These are phyloP conservation scores for Ploettnerulaceae sp. DNA, from an alignment of 2,329 filamentous ascomycete genomes.

Conservation along the genomic window DNA sequence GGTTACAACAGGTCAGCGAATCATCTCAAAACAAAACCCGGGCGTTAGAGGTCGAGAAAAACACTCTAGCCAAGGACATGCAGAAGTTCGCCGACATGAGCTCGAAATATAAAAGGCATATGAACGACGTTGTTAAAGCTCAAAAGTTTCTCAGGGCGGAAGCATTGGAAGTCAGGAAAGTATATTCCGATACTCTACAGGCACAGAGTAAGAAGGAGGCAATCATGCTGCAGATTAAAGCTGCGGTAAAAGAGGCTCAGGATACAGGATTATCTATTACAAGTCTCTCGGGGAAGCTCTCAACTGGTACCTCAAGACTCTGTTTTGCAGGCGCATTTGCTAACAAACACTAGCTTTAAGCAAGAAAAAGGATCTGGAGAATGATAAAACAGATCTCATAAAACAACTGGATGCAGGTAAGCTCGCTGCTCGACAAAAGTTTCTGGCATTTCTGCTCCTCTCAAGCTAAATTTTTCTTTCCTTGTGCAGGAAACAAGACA, in stretches of 20 bases:
- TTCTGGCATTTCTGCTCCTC: not conserved
- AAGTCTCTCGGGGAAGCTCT: constrained; percentile 1
- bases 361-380: not conserved
- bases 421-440: not conserved
- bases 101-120: constrained; percentile 30
- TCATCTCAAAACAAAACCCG: constrained; percentile 11
- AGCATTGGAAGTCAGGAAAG: constrained; percentile 10
- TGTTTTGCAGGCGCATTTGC: not conserved
- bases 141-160: constrained; percentile 24
- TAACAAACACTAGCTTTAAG: not conserved
- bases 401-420: not conserved
- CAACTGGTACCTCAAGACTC: not conserved
- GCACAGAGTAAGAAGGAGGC: not conserved
- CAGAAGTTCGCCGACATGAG: constrained; percentile 26
- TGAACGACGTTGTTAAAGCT: constrained; percentile 31
- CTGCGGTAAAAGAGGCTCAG: constrained; percentile 4
- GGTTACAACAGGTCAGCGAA: constrained; percentile 4
- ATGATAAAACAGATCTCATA: not conserved
- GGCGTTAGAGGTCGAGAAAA: constrained; percentile 17
- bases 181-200: not conserved
- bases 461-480: constrained; percentile 4
- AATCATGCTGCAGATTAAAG: constrained; percentile 4
- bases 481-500: constrained; percentile 1
- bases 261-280: constrained; percentile 5
- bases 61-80: constrained; percentile 23